Evolutionary conservation across 169 alveolate species (phyloP), one percentile per base, ranked within the genome.

Genomic region (Plasmodium yoelii): DNA sequence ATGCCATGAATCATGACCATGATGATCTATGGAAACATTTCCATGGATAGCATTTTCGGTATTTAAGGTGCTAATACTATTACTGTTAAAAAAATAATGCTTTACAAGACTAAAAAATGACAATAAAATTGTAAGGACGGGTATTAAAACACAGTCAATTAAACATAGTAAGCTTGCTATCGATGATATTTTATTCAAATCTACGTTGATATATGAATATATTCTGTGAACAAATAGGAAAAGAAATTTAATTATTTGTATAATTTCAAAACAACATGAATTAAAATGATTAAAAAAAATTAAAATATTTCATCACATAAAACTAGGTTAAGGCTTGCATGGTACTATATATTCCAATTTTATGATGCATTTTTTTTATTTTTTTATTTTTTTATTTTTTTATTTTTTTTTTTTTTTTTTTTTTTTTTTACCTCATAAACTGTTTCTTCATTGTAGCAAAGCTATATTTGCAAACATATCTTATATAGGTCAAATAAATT

Each of bases 91-190:
- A 1, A 34, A 34, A 34, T 34, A 34, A 19, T 34, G 13, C 18
- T 42, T 44, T 12, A 67, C 24, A 9, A 68, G 53, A 55, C 57
- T 68, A 82, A 67, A 53, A 9, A 82, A 8, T 13, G 90, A 82
- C 22, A 82, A 53, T 49, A 68, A 6, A 56, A 82, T 44, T 10
- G 67, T 65, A 24, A 82, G 24, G 5, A 82, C 9, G 1, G 90
- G 90, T 39, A 82, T 82, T 28, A 82, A 19, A 55, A 24, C n/a
- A 56, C 90, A 82, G 24, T 82, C 90, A 64, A 82, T n/a, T 18
- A 82, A 60, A 57, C 90, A 82, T 12, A 82, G 34, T 34, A 82
- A 56, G n/a, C 73, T 82, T 19, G 84, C 86, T 55, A 68, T 68
- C 9, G 84, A 39, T 44, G 90, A 82, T 34, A 82, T 55, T 42